Conservation (phyloP, 495 filamentous ascomycete genomes). For the Penicillium cataractarum region DNA sequence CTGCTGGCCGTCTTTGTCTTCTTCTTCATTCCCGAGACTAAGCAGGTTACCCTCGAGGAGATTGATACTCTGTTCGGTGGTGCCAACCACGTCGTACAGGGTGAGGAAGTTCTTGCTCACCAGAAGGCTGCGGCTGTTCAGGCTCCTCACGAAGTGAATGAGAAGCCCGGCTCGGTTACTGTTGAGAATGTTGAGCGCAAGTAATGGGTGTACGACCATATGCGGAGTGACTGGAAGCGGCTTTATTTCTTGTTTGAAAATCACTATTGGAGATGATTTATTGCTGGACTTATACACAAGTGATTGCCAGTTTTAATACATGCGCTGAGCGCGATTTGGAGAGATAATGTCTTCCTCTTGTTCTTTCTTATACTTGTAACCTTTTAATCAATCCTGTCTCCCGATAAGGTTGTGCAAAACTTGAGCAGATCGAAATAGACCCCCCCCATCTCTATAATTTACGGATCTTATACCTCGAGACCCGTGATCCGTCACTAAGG, state of each 20-base stretch:
- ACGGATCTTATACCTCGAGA: conserved; percentile 26
- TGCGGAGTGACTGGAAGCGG: background rate
- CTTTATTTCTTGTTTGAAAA: background rate
- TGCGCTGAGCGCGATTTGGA: conserved; percentile 4
- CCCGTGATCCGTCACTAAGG: conserved; percentile 30
- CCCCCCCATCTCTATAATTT: background rate
- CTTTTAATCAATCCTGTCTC: no score
- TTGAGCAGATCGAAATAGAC: background rate
- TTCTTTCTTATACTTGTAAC: background rate
- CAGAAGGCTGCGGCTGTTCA: conserved; percentile 29
- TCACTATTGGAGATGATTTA: background rate
- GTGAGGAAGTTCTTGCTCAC: conserved; percentile 42
- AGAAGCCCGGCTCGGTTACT: conserved; percentile 32
- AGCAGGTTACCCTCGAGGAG: conserved; percentile 66
- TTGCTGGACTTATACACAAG: background rate
- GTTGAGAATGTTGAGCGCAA: conserved; percentile 33
- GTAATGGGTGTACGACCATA: conserved; percentile 1
- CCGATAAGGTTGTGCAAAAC: background rate
- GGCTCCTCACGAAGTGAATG: conserved; percentile 17
- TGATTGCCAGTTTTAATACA: conserved; percentile 12
- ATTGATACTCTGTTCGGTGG: conserved; percentile 65
- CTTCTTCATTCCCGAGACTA: conserved; percentile 77
- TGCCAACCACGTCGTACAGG: conserved; percentile 59
- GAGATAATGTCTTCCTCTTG: background rate
- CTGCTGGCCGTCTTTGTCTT: conserved; percentile 70